Evolutionary conservation across 75 land plant genomes (phyloP).

Genomic region (Pinus tabuliformis): DNA sequence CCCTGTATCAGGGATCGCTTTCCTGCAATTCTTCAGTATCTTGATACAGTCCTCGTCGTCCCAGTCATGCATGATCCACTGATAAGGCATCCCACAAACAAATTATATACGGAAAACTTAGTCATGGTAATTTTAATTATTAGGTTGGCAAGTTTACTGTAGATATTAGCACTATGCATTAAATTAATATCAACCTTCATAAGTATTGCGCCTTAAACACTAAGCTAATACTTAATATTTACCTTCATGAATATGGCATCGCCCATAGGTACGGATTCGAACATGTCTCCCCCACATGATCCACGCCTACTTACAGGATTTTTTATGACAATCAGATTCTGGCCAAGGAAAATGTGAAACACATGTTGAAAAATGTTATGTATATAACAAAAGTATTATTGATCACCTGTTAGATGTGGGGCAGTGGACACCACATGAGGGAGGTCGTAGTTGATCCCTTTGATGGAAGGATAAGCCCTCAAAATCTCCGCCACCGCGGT

Average conservation of each 20-base stretch:
- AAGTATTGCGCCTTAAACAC: too few relatives aligned
- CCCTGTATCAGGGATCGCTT: conserved; percentile 35
- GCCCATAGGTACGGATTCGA: conserved; percentile 19
- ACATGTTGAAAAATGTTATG: too few relatives aligned
- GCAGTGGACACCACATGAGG: conserved; percentile 35
- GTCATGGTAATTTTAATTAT: too few relatives aligned
- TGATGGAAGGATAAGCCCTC: conserved; percentile 23
- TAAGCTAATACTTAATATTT: too few relatives aligned
- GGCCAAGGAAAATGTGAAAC: too few relatives aligned
- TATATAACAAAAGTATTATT: not conserved
- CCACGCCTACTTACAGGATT: conserved; percentile 9
- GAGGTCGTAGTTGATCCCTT: conserved; percentile 33
- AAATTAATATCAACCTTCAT: too few relatives aligned
- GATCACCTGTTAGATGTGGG: conserved; percentile 16
- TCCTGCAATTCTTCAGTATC: conserved; percentile 30
- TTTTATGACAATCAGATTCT: conserved; percentile 7
- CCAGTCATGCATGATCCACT: conserved; percentile 54
- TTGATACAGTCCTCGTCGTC: conserved; percentile 34
- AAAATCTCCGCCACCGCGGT: conserved; percentile 23
- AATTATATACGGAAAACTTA: too few relatives aligned
- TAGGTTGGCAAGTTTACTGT: too few relatives aligned
- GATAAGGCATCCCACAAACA: not conserved
- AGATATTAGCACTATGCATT: too few relatives aligned
- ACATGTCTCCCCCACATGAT: conserved; percentile 36
- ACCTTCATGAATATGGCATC: conserved; percentile 39